phyloP scores from a whole-genome alignment of 2,329 filamentous ascomycete genomes.

The Aspergillus jensenii region DNA sequence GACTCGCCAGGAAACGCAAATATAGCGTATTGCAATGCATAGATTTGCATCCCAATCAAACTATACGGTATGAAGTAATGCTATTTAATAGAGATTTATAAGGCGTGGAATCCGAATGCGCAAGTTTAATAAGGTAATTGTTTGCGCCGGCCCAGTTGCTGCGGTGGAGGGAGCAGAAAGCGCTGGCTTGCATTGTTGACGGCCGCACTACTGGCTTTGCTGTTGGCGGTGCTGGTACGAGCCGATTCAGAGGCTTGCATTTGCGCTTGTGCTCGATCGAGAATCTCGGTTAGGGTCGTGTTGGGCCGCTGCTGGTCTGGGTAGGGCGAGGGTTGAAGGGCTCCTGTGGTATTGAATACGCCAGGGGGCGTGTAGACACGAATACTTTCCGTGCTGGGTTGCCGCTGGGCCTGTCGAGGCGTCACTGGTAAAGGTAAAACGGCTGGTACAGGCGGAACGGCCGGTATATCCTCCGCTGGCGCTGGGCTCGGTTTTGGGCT shows the following conservation, averaged over 20 bases:
- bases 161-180: slow-evolving; percentile 6
- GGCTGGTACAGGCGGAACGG: slow-evolving; percentile 18
- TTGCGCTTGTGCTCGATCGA: slow-evolving; percentile 5
- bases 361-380: slow-evolving; percentile 47
- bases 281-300: slow-evolving; percentile 30
- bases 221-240: neutral
- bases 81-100: neutral
- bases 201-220: neutral
- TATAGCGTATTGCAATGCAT: neutral
- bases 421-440: slow-evolving; percentile 21
- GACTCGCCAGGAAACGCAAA: neutral
- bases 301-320: slow-evolving; percentile 27
- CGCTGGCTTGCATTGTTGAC: neutral
- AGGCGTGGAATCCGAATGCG: no score
- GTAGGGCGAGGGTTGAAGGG: slow-evolving; percentile 28
- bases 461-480: slow-evolving; percentile 9
- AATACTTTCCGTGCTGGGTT: slow-evolving; percentile 47
- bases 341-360: slow-evolving; percentile 26
- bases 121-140: neutral
- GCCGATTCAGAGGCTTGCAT: neutral
- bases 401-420: slow-evolving; percentile 26
- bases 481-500: slow-evolving; percentile 15
- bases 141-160: neutral
- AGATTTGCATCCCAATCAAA: neutral
- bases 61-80: neutral